A percentile compares a stretch with the other conserved stretches of the same genome.
Conservation (phyloP, 1,139 yeast genomes). For the Diutina ranongensis region DNA sequence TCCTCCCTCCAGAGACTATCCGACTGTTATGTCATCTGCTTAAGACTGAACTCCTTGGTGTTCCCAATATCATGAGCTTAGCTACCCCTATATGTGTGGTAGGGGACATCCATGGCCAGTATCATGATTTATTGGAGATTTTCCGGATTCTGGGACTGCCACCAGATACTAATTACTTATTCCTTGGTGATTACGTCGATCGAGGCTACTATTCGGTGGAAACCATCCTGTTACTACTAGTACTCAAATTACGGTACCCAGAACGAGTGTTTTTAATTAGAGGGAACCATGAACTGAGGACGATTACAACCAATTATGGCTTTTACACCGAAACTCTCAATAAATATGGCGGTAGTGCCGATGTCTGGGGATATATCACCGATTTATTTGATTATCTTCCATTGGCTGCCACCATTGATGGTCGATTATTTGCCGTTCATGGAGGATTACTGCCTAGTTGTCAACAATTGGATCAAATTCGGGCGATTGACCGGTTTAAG, state of each 20-base stretch:
- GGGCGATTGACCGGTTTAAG: constrained; percentile 2
- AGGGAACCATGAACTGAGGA: constrained; percentile 11
- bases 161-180: constrained; percentile 86
- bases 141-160: constrained; percentile 89
- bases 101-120: constrained; percentile 96
- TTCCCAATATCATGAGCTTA: constrained; percentile 68
- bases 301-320: constrained; percentile 13
- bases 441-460: constrained; percentile 3
- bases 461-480: constrained; percentile 4
- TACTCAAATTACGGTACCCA: constrained; percentile 12
- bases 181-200: constrained; percentile 88
- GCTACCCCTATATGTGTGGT: constrained; percentile 90
- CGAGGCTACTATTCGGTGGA: constrained; percentile 89
- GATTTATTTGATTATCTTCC: constrained; percentile 12
- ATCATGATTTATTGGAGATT: constrained; percentile 83
- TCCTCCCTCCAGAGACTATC: constrained; percentile 35
- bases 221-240: constrained; percentile 27
- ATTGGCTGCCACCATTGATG: constrained; percentile 13
- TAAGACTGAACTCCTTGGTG: constrained; percentile 26
- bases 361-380: constrained; percentile 12
- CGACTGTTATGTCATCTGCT: constrained; percentile 34
- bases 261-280: constrained; percentile 8
- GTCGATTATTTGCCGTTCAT: constrained; percentile 3
- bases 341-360: constrained; percentile 11
- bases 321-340: constrained; percentile 12